Evolutionary conservation across 345 rosid genomes (phyloP).

Genomic region (Brassica nigra): DNA sequence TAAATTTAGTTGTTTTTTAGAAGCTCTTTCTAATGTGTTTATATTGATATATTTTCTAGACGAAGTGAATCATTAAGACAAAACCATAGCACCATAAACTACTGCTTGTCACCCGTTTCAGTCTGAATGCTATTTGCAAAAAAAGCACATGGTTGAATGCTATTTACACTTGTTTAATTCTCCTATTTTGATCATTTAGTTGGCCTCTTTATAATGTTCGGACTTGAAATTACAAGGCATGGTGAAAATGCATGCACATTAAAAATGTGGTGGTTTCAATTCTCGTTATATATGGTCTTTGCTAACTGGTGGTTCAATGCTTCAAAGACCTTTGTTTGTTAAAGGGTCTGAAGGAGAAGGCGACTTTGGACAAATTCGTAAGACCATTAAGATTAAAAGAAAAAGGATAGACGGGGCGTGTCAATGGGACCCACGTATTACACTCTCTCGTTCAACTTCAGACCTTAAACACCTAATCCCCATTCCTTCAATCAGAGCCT

Average conservation of each 20-base stretch:
- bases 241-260: neutral
- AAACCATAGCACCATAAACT: neutral
- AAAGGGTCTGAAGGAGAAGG: neutral
- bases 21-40: neutral
- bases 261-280: neutral
- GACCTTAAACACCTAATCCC: slow-evolving; percentile 70
- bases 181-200: neutral
- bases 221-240: neutral
- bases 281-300: neutral
- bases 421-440: slow-evolving; percentile 27
- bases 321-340: neutral
- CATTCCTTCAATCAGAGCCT: slow-evolving; percentile 31
- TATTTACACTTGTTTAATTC: neutral
- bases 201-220: neutral
- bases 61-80: neutral
- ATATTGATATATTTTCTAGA: neutral
- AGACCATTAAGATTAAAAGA: slow-evolving; percentile 28
- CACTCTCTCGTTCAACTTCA: slow-evolving; percentile 34
- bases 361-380: neutral
- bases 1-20: neutral
- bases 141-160: neutral
- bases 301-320: neutral
- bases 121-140: neutral
- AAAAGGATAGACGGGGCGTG: slow-evolving; percentile 13
- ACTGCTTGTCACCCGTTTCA: neutral